Percentiles rank a stretch among this genome's conserved stretches.
phyloP scores from a whole-genome alignment of 2,329 filamentous ascomycete species.

The Trichocomaceae sp. region DNA sequence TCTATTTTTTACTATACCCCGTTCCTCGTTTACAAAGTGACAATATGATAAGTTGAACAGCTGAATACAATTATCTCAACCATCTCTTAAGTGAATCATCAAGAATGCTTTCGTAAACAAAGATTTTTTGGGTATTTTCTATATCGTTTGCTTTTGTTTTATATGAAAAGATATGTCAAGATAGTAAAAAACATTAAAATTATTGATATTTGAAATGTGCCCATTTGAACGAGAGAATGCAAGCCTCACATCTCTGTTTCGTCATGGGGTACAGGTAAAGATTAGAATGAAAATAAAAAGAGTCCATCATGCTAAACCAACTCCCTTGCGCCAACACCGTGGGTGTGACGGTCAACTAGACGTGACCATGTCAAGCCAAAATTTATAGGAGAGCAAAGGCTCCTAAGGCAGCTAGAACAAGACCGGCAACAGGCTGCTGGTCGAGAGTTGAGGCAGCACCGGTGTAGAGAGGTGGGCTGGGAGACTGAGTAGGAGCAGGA shows the following conservation, averaged over 20 bases:
- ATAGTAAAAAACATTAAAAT: conserved; percentile 8
- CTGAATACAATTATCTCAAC: background rate
- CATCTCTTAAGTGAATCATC: background rate
- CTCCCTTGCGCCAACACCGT: background rate
- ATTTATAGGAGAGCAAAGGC: conserved; percentile 35
- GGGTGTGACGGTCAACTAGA: background rate
- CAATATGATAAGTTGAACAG: background rate
- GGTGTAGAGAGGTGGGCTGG: conserved; percentile 21
- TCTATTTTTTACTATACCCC: no score
- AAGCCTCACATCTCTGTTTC: background rate
- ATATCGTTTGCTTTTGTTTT: background rate
- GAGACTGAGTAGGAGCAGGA: background rate
- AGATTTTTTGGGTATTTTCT: background rate
- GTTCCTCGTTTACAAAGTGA: no score
- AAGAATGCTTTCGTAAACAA: background rate
- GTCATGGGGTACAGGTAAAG: background rate
- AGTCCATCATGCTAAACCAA: background rate
- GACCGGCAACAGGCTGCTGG: conserved; percentile 30
- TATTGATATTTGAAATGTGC: conserved; percentile 5
- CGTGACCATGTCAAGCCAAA: conserved; percentile 4
- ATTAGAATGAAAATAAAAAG: conserved; percentile 4
- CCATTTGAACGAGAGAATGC: background rate
- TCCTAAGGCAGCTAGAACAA: conserved; percentile 33
- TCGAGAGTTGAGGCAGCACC: conserved; percentile 27
- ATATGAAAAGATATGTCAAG: background rate